phyloP scores from a whole-genome alignment of 805 yeast species.

The Candida koratica region DNA sequence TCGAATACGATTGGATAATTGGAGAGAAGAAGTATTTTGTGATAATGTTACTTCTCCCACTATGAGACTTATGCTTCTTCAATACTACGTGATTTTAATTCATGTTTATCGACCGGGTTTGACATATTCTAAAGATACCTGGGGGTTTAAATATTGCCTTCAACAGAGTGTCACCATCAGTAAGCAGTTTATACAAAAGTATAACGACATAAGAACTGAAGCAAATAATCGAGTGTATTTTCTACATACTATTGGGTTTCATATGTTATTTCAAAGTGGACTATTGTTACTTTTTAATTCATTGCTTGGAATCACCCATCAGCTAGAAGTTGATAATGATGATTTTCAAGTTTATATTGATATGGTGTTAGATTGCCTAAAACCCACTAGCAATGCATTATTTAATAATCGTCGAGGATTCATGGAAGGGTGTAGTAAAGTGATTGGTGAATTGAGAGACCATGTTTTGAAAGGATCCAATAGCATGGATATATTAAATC shows the following conservation, averaged over 20 bases:
- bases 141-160: conserved; percentile 3
- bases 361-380: conserved; percentile 2
- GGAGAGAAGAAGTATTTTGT: conserved; percentile 4
- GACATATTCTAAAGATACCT: too few relatives aligned
- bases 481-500: conserved; percentile 2
- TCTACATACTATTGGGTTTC: conserved; percentile 4
- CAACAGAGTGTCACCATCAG: conserved; percentile 1
- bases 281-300: conserved; percentile 2
- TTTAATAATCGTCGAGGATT: conserved; percentile 1
- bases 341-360: background rate
- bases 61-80: conserved; percentile 1
- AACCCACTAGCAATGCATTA: background rate
- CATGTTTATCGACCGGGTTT: too few relatives aligned
- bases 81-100: conserved; percentile 2
- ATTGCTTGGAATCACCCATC: conserved; percentile 1
- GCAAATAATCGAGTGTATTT: conserved; percentile 5
- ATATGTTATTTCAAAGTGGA: conserved; percentile 6
- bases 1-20: background rate
- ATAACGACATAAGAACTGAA: conserved; percentile 1
- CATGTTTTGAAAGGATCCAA: background rate
- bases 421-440: conserved; percentile 1
- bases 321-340: background rate
- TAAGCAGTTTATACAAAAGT: conserved; percentile 1
- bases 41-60: background rate
- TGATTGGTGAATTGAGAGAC: background rate